phyloP scores from a whole-genome alignment of 768 basidiomycete genomes.

The Lactarius evosmus region DNA sequence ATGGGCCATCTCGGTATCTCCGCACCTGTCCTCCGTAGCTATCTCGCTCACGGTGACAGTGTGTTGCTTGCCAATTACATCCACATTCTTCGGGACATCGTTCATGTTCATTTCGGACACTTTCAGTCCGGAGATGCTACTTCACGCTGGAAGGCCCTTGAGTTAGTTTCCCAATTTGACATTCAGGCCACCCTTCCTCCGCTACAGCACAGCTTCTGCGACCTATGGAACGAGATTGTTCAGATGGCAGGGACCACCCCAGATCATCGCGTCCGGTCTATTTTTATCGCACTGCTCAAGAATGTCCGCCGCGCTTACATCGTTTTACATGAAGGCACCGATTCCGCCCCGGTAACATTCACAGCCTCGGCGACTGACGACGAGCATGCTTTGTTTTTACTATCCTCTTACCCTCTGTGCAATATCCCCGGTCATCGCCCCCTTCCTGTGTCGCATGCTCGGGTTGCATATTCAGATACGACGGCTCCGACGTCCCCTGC shows the following conservation, averaged over 20 bases:
- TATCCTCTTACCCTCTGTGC: no score
- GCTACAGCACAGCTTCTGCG: slow-evolving; percentile 2
- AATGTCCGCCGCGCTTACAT: background rate
- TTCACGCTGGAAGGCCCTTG: background rate
- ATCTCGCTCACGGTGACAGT: background rate
- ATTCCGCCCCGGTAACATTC: background rate
- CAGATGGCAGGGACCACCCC: background rate
- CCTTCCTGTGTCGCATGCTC: no score
- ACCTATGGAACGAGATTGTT: slow-evolving; percentile 11
- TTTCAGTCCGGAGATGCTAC: background rate
- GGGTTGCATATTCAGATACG: no score
- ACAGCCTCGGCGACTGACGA: no score
- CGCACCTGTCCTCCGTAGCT: background rate
- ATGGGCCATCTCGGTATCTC: background rate
- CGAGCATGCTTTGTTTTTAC: no score
- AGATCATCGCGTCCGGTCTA: no score
- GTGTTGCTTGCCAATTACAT: slow-evolving; percentile 11
- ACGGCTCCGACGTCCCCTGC: no score
- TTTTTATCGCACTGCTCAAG: background rate
- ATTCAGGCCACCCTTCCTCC: background rate
- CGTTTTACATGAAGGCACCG: background rate
- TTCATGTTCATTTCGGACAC: background rate
- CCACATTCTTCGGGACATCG: no score
- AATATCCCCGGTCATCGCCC: no score
- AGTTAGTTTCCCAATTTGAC: background rate